Evolutionary conservation across 257 asterid genomes (phyloP).

Genomic region (Lantana camara): DNA sequence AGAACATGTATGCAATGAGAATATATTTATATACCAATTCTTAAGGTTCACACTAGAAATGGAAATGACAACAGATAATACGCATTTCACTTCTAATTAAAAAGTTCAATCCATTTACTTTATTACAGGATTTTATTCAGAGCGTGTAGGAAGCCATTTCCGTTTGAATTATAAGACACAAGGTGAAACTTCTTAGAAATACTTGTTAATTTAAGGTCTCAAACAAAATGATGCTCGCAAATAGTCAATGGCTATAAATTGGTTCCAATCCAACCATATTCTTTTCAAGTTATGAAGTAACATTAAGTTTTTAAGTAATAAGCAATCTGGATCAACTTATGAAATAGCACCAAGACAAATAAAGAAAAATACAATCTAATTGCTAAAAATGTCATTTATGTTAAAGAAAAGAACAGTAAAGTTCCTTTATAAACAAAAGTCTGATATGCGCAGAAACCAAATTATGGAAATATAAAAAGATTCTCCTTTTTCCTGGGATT

Average conservation of each 20-base stretch:
- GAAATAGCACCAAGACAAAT: too few species aligned
- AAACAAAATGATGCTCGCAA: background rate
- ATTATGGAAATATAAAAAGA: background rate
- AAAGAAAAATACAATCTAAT: too few species aligned
- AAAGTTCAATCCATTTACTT: background rate
- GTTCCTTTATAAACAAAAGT: too few species aligned
- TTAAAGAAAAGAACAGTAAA: too few species aligned
- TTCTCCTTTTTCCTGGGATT: background rate
- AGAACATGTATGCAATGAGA: background rate
- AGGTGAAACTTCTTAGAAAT: background rate
- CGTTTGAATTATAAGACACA: background rate
- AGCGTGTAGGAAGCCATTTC: background rate
- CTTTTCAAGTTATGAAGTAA: background rate
- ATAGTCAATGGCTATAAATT: background rate
- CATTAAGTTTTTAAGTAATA: background rate
- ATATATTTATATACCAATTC: constrained; percentile 5
- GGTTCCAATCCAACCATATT: background rate
- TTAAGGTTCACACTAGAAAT: background rate
- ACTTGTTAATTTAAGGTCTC: background rate
- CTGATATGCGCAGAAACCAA: too few species aligned
- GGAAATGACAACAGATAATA: background rate
- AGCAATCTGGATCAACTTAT: background rate
- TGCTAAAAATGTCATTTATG: too few species aligned
- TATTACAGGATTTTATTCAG: background rate
- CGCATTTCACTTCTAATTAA: constrained; percentile 3